Evolutionary conservation across 352 stramenopile species (phyloP).

Genomic region (Pythium scleroteichum): DNA sequence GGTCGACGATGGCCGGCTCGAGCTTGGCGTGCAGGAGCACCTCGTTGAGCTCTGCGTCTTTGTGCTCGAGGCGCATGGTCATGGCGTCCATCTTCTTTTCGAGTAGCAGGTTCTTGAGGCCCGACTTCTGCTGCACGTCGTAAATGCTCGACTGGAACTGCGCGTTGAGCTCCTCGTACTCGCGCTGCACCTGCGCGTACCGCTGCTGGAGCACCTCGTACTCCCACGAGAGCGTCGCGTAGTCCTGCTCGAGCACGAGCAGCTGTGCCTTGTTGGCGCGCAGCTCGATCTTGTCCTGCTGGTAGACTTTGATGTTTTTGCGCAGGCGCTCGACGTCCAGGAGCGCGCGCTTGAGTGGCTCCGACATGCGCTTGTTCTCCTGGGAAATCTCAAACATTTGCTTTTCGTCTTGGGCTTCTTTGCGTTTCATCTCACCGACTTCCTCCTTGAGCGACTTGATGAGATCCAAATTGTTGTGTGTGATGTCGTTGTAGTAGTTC

Average conservation of each 20-base stretch:
- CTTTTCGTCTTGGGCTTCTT: conserved; percentile 93
- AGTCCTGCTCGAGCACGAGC: conserved; percentile 87
- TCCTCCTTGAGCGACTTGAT: conserved; percentile 97
- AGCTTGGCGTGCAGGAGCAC: conserved; percentile 91
- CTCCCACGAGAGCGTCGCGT: conserved; percentile 91
- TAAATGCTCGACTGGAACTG: conserved; percentile 90
- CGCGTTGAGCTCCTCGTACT: conserved; percentile 89
- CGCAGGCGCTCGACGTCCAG: conserved; percentile 72
- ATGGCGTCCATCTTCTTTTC: conserved; percentile 93
- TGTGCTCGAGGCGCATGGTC: conserved; percentile 85
- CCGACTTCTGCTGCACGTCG: conserved; percentile 92
- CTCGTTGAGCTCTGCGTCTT: conserved; percentile 92
- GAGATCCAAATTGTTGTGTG: conserved; percentile 96
- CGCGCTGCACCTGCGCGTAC: conserved; percentile 75
- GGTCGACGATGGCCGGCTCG: conserved; percentile 77
- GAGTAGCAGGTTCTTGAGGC: conserved; percentile 93
- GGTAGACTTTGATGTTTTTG: conserved; percentile 68
- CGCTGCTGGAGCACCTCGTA: conserved; percentile 93
- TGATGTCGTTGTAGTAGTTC: conserved; percentile 98
- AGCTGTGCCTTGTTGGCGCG: conserved; percentile 70
- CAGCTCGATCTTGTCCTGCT: conserved; percentile 71
- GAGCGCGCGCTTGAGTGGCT: conserved; percentile 90
- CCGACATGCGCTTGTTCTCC: conserved; percentile 95
- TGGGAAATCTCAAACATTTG: conserved; percentile 94
- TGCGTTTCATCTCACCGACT: conserved; percentile 93